A percentile compares a stretch with the other conserved stretches of the same genome.
Evolutionary conservation across 192 early-diverging fungal species (phyloP).

Genomic region (Oehlia diaphana): DNA sequence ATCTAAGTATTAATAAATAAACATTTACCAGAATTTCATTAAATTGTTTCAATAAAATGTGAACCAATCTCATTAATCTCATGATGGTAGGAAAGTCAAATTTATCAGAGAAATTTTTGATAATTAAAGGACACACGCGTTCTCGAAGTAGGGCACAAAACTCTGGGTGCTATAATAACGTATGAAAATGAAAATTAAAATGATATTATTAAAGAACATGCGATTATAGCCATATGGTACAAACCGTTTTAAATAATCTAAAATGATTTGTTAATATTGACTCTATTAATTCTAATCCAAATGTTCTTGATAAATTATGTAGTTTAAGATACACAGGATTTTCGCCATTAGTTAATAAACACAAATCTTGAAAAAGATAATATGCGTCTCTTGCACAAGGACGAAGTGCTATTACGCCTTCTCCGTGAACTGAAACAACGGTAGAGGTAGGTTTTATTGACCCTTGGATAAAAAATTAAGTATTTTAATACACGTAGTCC

Average conservation of each 20-base stretch:
- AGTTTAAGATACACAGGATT: constrained; percentile 61
- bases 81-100: constrained; percentile 79
- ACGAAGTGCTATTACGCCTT: constrained; percentile 35
- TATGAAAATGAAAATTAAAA: not conserved
- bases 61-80: constrained; percentile 79
- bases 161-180: constrained; percentile 60
- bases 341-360: constrained; percentile 70
- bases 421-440: constrained; percentile 32
- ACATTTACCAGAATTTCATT: constrained; percentile 62
- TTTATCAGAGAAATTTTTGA: constrained; percentile 92
- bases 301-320: constrained; percentile 58
- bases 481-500: not conserved
- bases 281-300: constrained; percentile 94
- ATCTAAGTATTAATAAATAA: not conserved
- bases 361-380: constrained; percentile 89
- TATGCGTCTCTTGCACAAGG: constrained; percentile 81
- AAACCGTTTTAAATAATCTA: constrained; percentile 71
- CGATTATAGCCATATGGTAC: not conserved
- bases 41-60: constrained; percentile 78
- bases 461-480: not conserved
- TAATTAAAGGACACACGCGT: constrained; percentile 84
- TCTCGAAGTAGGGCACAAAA: constrained; percentile 74
- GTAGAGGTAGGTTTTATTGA: constrained; percentile 19
- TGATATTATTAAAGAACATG: not conserved
- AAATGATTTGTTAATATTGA: constrained; percentile 81